These are phyloP conservation scores for Plasmodium fragile DNA, from an alignment of 169 alveolate genomes.

Conservation along the genomic window DNA sequence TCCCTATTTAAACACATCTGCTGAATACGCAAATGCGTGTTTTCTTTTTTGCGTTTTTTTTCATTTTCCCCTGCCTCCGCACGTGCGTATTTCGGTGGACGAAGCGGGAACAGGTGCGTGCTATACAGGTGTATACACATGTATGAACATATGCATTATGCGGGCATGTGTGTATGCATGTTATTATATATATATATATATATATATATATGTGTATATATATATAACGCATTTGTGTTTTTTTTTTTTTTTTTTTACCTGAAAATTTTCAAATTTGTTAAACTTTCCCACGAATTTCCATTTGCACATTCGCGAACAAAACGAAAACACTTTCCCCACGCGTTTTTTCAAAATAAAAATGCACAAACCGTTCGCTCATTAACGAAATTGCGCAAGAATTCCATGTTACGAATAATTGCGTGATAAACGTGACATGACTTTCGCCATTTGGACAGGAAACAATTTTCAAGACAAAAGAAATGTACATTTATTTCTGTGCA, in stretches of 20 bases:
- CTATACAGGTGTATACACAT: background rate
- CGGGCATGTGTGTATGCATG: background rate
- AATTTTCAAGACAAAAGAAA: background rate
- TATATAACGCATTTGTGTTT: background rate
- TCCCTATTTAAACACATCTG: background rate
- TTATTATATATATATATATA: background rate
- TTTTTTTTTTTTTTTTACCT: background rate
- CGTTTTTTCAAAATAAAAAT: background rate
- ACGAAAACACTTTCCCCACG: background rate
- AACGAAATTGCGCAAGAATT: background rate
- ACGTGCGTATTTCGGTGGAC: background rate
- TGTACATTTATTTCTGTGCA: background rate
- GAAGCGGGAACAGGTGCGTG: background rate
- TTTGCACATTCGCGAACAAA: background rate
- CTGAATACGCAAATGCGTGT: background rate
- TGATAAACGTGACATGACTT: background rate
- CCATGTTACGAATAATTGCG: background rate
- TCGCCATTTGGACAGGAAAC: background rate
- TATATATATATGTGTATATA: background rate
- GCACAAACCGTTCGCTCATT: background rate
- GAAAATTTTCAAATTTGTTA: background rate
- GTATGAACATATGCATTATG: conserved; percentile 1
- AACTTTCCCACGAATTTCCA: background rate
- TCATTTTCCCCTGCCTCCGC: background rate
- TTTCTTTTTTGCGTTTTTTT: background rate